A percentile compares a stretch with the other conserved stretches of the same genome.
Evolutionary conservation across 352 stramenopile species (phyloP).

Genomic region (Phytopythium aichiense): DNA sequence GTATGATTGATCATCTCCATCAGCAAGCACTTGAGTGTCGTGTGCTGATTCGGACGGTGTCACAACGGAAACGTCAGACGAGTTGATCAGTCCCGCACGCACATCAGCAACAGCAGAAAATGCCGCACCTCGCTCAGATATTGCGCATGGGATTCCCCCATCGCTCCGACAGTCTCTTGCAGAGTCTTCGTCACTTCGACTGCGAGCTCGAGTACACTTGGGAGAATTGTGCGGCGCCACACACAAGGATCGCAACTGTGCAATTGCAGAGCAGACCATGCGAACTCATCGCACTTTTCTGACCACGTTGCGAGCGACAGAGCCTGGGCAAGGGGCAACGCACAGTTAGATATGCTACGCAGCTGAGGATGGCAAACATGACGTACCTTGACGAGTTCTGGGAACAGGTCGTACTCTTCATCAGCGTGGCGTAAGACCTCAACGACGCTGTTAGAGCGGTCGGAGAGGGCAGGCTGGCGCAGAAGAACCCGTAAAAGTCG

Average conservation of each 20-base stretch:
- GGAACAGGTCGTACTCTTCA: constrained; percentile 28
- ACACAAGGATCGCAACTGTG: constrained; percentile 6
- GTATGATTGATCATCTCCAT: constrained; percentile 34
- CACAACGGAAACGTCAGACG: not conserved
- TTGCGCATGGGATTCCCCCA: not conserved
- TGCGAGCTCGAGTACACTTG: constrained; percentile 32
- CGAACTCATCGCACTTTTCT: constrained; percentile 22
- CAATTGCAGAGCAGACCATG: constrained; percentile 24
- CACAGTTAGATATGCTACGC: not conserved
- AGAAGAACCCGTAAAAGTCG: constrained; percentile 33
- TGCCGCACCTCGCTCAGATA: constrained; percentile 1
- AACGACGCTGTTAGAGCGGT: constrained; percentile 27
- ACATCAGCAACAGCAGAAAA: not conserved
- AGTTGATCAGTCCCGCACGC: not conserved
- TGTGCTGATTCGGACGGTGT: constrained; percentile 27
- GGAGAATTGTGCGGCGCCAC: constrained; percentile 33
- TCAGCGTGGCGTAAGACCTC: constrained; percentile 22
- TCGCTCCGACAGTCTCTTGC: constrained; percentile 12
- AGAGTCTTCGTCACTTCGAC: constrained; percentile 33
- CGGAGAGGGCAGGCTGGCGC: constrained; percentile 12
- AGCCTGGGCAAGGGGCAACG: constrained; percentile 16
- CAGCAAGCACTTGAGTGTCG: constrained; percentile 33
- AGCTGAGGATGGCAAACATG: not conserved
- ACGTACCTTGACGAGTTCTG: constrained; percentile 35
- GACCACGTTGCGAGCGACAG: constrained; percentile 41